These are phyloP conservation scores for Dictyostelium firmibasis DNA, from an alignment of 78 protist species.

Conservation along the genomic window DNA sequence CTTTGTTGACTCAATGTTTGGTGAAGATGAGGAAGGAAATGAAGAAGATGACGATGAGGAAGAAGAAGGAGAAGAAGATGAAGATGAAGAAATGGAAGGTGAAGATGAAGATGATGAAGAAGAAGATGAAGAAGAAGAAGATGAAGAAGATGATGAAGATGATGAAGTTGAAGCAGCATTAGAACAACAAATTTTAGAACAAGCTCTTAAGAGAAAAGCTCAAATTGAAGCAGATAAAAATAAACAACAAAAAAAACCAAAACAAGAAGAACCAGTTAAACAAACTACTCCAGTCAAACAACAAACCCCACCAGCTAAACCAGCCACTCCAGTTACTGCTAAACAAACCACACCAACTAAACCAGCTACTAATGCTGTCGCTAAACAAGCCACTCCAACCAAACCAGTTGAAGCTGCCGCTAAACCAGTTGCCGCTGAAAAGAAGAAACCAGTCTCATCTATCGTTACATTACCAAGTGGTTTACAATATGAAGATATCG, in stretches of 20 bases:
- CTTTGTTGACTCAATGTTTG: constrained; percentile 45
- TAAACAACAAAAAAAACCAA: background rate
- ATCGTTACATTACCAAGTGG: constrained; percentile 38
- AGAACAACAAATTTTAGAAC: background rate
- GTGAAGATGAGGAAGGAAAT: constrained; percentile 13
- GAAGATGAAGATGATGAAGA: constrained; percentile 4
- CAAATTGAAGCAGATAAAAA: background rate
- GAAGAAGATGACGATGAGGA: background rate
- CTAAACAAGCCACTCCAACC: background rate
- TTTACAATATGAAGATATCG: constrained; percentile 51
- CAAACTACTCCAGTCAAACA: constrained; percentile 22
- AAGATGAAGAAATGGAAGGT: constrained; percentile 10
- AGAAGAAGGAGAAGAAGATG: background rate
- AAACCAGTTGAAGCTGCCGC: background rate
- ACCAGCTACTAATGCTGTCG: no score
- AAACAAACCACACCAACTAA: background rate
- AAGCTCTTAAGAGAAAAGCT: constrained; percentile 19
- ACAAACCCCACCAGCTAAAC: background rate
- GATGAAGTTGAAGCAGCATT: background rate
- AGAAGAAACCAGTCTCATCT: background rate
- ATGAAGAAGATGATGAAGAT: constrained; percentile 28
- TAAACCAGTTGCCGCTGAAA: background rate
- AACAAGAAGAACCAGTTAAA: constrained; percentile 1
- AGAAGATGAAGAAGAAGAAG: background rate
- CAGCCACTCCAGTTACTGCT: background rate